Evolutionary conservation across 257 asterid species (phyloP).

Genomic region (Solanum sparsipilum): DNA sequence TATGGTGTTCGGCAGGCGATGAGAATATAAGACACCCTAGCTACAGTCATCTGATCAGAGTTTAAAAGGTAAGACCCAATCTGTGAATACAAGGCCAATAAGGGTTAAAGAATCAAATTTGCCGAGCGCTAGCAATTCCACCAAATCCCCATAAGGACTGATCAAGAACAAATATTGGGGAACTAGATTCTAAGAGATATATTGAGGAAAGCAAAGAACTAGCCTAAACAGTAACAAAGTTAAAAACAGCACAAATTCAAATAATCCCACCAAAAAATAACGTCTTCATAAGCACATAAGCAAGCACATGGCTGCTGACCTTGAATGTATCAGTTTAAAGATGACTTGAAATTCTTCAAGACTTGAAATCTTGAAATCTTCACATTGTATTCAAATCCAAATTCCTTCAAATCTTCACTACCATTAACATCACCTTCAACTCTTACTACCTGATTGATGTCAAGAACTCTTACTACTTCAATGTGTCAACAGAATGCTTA

Average conservation of each 20-base stretch:
- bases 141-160: background rate
- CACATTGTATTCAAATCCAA: conserved; percentile 73
- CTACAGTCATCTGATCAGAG: background rate
- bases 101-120: background rate
- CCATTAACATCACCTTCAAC: conserved; percentile 80
- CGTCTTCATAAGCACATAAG: conserved; percentile 53
- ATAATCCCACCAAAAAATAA: conserved; percentile 30
- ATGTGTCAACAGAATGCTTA: conserved; percentile 45
- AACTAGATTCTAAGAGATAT: background rate
- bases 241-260: background rate
- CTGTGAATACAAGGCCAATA: background rate
- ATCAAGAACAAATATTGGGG: background rate
- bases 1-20: background rate
- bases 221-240: background rate
- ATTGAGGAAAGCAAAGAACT: background rate
- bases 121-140: background rate
- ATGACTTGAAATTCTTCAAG: conserved; percentile 50
- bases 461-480: conserved; percentile 52
- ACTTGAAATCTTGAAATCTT: conserved; percentile 58
- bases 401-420: conserved; percentile 76
- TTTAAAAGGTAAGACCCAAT: background rate
- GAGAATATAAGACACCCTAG: background rate
- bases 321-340: conserved; percentile 31
- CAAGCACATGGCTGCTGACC: conserved; percentile 91
- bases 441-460: conserved; percentile 66